Conservation (phyloP, 2,329 filamentous ascomycete genomes). For the Dendryphion nanum region DNA sequence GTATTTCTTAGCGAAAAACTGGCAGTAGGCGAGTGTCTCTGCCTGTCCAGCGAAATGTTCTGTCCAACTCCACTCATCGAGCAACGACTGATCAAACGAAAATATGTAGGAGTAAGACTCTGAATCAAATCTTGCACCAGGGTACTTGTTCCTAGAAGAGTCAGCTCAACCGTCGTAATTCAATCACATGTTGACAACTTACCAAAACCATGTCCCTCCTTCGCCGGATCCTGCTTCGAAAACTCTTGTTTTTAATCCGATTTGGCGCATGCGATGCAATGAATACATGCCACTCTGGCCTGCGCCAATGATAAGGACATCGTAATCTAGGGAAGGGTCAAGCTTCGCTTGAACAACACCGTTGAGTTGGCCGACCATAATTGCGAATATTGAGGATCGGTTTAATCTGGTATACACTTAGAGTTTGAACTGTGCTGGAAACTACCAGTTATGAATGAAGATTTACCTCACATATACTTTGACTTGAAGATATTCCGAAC, state of each 20-base stretch:
- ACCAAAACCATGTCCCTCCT: conserved; percentile 40
- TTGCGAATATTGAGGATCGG: no score
- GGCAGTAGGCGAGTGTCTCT: conserved; percentile 53
- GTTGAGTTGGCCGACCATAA: conserved; percentile 16
- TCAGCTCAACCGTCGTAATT: neutral
- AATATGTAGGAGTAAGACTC: conserved; percentile 49
- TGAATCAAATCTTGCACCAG: conserved; percentile 49
- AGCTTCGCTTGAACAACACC: conserved; percentile 8
- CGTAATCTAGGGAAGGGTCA: conserved; percentile 15
- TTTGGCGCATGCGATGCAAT: conserved; percentile 33
- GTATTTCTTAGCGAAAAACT: conserved; percentile 48
- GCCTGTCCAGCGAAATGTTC: conserved; percentile 32
- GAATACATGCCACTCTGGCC: conserved; percentile 38
- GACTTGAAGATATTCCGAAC: no score
- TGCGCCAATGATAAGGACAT: conserved; percentile 28
- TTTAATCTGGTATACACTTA: no score
- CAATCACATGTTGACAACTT: neutral
- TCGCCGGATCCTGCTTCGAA: conserved; percentile 34
- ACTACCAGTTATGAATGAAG: no score
- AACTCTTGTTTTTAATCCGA: conserved; percentile 26
- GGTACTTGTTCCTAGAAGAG: conserved; percentile 44
- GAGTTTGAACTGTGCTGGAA: no score
- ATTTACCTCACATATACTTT: no score
- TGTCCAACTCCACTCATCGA: conserved; percentile 45
- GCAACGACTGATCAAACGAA: conserved; percentile 42